phyloP scores from a whole-genome alignment of 352 stramenopile genomes.

The Thalassiosira pacifica region DNA sequence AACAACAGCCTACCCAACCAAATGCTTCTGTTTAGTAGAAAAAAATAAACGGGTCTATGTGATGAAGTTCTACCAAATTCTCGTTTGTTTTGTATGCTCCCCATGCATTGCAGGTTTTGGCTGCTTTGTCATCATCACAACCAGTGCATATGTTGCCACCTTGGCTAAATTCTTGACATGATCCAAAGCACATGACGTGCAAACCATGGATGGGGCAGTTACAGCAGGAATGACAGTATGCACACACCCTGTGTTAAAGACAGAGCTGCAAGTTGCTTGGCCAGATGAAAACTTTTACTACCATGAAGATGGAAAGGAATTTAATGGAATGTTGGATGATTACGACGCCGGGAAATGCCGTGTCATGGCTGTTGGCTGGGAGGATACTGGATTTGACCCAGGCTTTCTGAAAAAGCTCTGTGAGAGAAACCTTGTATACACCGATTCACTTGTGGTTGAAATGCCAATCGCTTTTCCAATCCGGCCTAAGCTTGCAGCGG shows the following conservation, averaged over 20 bases:
- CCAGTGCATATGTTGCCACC: conserved; percentile 52
- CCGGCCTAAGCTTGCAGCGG: conserved; percentile 24
- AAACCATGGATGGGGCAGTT: conserved; percentile 23
- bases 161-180: conserved; percentile 53
- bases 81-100: not conserved
- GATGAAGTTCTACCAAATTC: not conserved
- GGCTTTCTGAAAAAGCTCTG: conserved; percentile 32
- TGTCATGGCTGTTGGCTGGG: conserved; percentile 42
- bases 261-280: conserved; percentile 18
- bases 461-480: conserved; percentile 55
- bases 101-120: conserved; percentile 20
- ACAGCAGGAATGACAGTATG: conserved; percentile 3
- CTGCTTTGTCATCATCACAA: conserved; percentile 45
- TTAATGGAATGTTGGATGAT: conserved; percentile 39
- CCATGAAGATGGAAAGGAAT: conserved; percentile 18
- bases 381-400: conserved; percentile 28
- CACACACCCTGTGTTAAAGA: conserved; percentile 27
- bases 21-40: conserved; percentile 38
- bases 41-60: no score
- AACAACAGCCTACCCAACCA: conserved; percentile 39
- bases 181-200: not conserved
- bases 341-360: conserved; percentile 40
- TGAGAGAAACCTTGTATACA: conserved; percentile 46
- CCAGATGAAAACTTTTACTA: conserved; percentile 45
- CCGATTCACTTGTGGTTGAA: conserved; percentile 39